Base-by-base conservation (phyloP, 495 filamentous ascomycete species). In the Patellaria atrata region DNA sequence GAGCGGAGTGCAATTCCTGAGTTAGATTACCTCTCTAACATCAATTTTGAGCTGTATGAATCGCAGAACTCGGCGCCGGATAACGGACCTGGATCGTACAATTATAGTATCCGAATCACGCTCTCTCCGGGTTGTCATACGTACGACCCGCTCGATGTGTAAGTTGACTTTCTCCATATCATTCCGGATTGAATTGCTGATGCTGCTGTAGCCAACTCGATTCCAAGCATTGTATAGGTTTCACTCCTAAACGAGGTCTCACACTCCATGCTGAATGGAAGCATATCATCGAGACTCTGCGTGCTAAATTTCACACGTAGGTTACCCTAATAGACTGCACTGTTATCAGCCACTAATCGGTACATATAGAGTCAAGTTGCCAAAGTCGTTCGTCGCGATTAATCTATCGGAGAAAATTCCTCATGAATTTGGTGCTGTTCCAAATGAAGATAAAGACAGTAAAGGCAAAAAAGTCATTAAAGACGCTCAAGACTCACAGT, bases 31-130 rank as follows among this genome's bases (percentile, higher is more conserved):
- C 70, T 97, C n/a, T 85, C 79, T 18, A 84, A 93, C 52, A 94
- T 97, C 47, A 87, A 80, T 53, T 97, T 97, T 46, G 89, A 97
- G 59, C 67, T 97, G 32, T 96, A 96, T 58, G 89, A 97, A 56
- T 82, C 82, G 31, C 79, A 84, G 50, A 82, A 87, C 42, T 73
- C 73, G 41, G 64, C 63, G 24, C 47, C 61, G 20, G 52, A 54
- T 1, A 48, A 56, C 32, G 72, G 77, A 22, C 68, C 69, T 3
- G 70, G 68, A 29, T 68, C 69, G 4, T 92, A 84, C 54, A 82
- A 79, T 27, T 97, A 97, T 58, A 85, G 79, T 43, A 97, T 97
- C 53, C 75, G 87, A 27, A 91, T 97, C 50, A 89, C 83, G 11
- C 83, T 97, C 50, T 86, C 77, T 37, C 91, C 91, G 8, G 89